These are phyloP conservation scores for Ambrosiella beaveri DNA, from an alignment of 2,329 filamentous ascomycete genomes.

Conservation along the genomic window DNA sequence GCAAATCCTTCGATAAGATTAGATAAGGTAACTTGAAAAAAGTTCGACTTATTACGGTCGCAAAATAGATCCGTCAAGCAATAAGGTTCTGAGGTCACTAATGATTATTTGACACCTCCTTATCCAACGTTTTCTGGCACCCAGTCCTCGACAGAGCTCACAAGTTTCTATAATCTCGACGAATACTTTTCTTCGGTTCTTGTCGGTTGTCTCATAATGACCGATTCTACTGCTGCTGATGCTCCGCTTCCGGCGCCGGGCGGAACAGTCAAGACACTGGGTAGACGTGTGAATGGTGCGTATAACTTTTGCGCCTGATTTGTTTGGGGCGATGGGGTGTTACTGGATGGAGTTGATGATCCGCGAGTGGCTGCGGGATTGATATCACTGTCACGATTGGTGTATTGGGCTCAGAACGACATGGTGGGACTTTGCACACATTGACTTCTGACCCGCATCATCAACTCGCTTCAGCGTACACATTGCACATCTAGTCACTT, in stretches of 20 bases:
- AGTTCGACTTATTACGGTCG: not conserved
- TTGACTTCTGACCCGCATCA: not conserved
- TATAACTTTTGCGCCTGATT: not conserved
- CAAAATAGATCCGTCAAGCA: not conserved
- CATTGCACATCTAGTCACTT: not conserved
- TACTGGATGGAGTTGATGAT: not conserved
- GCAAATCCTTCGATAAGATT: not conserved
- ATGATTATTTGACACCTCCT: no score
- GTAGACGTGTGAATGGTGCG: not conserved
- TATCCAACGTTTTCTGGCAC: no score
- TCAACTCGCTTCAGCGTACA: not conserved
- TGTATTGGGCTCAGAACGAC: not conserved
- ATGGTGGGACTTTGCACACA: not conserved
- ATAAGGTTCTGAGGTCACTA: no score
- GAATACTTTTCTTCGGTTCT: not conserved
- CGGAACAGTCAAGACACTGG: not conserved
- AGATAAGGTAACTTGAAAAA: conserved; percentile 3
- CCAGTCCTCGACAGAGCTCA: no score
- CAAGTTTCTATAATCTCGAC: no score
- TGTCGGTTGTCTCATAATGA: not conserved
- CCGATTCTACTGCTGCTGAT: not conserved
- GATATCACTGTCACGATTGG: not conserved
- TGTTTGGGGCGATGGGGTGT: not conserved
- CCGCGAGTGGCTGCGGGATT: not conserved
- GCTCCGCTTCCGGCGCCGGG: not conserved